Evolutionary conservation across 768 basidiomycete species (phyloP).

Genomic region (Lactarius tabidus): DNA sequence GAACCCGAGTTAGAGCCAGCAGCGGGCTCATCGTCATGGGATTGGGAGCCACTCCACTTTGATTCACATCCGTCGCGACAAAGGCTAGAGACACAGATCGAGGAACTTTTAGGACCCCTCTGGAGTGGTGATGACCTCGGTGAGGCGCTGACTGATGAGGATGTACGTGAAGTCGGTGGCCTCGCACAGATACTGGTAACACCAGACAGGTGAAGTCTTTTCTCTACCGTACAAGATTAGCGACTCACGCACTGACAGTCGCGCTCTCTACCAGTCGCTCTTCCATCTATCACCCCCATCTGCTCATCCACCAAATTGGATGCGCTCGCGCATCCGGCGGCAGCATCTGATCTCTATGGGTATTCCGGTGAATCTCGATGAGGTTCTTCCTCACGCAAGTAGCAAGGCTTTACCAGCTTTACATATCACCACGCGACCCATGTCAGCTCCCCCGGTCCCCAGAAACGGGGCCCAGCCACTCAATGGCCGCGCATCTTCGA

Average conservation of each 20-base stretch:
- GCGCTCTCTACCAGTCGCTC: constrained; percentile 70
- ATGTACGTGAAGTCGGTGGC: constrained; percentile 76
- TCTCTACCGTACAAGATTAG: constrained; percentile 21
- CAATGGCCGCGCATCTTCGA: constrained; percentile 35
- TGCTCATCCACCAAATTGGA: constrained; percentile 90
- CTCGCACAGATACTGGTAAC: constrained; percentile 73
- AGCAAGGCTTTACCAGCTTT: constrained; percentile 71
- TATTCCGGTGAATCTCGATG: constrained; percentile 92
- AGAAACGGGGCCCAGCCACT: constrained; percentile 38
- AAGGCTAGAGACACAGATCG: constrained; percentile 57
- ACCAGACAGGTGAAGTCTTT: constrained; percentile 58
- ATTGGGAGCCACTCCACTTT: constrained; percentile 61
- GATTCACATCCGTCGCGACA: constrained; percentile 58
- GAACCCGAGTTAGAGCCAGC: constrained; percentile 35
- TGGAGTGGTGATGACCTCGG: constrained; percentile 54
- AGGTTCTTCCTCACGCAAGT: constrained; percentile 68
- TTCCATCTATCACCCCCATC: constrained; percentile 65
- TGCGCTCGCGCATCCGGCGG: constrained; percentile 81
- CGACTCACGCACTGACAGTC: constrained; percentile 46
- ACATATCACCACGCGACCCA: constrained; percentile 77
- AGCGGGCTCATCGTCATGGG: constrained; percentile 40
- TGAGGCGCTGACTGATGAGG: constrained; percentile 59
- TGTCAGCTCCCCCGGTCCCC: constrained; percentile 72
- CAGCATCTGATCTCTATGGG: constrained; percentile 90
- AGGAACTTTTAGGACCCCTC: constrained; percentile 60